A percentile compares a stretch with the other conserved stretches of the same genome.
These are phyloP conservation scores for Syzygium oleosum DNA, from an alignment of 345 rosid species.

Conservation along the genomic window DNA sequence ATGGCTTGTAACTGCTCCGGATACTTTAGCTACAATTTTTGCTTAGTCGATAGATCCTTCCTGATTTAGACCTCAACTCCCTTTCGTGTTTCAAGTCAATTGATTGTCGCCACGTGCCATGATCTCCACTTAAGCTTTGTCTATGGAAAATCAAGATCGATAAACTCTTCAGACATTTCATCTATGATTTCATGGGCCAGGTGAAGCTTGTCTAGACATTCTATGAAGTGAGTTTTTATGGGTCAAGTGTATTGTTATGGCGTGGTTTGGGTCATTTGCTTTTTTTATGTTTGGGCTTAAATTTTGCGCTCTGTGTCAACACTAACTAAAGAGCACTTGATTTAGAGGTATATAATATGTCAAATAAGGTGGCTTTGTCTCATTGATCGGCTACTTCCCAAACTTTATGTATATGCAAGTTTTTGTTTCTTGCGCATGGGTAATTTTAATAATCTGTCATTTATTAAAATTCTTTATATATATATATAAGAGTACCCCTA, in stretches of 20 bases:
- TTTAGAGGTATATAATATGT: neutral
- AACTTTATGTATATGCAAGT: fast-evolving
- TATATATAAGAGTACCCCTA: too few relatives aligned
- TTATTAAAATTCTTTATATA: too few relatives aligned
- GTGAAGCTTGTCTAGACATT: neutral
- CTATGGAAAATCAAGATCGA: neutral
- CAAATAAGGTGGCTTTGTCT: neutral
- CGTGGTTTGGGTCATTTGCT: neutral
- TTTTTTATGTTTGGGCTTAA: neutral
- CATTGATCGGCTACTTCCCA: neutral
- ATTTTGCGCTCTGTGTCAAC: neutral
- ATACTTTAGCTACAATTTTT: fast-evolving
- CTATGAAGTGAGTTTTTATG: fast-evolving
- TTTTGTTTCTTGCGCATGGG: neutral
- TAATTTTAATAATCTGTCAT: too few relatives aligned
- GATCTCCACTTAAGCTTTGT: fast-evolving
- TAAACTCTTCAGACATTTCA: neutral
- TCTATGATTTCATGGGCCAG: neutral
- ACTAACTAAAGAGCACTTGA: neutral
- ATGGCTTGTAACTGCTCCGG: neutral
- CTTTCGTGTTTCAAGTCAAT: neutral
- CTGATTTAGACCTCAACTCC: neutral
- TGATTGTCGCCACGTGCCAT: neutral
- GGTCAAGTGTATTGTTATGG: neutral
- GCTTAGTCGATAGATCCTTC: neutral